Evolutionary conservation across 345 rosid genomes (phyloP).

Genomic region (Pelargonium nanum): DNA sequence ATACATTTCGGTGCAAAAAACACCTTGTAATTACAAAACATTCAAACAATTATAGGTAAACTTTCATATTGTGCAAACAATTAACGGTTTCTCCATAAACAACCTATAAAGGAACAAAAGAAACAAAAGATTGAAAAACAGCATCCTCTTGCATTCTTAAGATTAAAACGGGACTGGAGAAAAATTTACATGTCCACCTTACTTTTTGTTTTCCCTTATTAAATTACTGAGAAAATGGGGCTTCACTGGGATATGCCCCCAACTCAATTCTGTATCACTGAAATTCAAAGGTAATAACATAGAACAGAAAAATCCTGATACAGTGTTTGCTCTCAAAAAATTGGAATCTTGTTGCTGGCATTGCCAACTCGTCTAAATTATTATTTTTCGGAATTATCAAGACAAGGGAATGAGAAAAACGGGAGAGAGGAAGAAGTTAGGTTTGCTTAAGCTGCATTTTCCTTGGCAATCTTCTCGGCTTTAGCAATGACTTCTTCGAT

Average conservation of each 20-base stretch:
- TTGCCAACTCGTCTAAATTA: slow-evolving; percentile 23
- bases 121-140: not conserved
- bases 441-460: slow-evolving; percentile 33
- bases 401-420: slow-evolving; percentile 10
- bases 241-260: slow-evolving; percentile 9
- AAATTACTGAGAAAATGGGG: slow-evolving; percentile 9
- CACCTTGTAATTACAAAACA: too few relatives aligned
- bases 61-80: too few relatives aligned
- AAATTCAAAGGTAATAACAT: slow-evolving; percentile 12
- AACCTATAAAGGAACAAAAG: too few relatives aligned
- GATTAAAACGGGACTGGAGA: not conserved
- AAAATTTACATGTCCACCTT: not conserved
- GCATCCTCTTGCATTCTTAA: not conserved
- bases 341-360: slow-evolving; percentile 21
- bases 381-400: slow-evolving; percentile 18
- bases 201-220: slow-evolving; percentile 11
- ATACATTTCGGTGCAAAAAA: too few relatives aligned
- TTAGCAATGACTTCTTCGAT: slow-evolving; percentile 81
- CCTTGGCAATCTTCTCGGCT: slow-evolving; percentile 77
- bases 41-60: too few relatives aligned
- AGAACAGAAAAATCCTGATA: slow-evolving; percentile 6
- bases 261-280: slow-evolving; percentile 15
- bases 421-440: not conserved
- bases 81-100: too few relatives aligned
- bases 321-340: slow-evolving; percentile 18